Base-by-base conservation (phyloP, 208 protist species). In the Polymyxa betae region DNA sequence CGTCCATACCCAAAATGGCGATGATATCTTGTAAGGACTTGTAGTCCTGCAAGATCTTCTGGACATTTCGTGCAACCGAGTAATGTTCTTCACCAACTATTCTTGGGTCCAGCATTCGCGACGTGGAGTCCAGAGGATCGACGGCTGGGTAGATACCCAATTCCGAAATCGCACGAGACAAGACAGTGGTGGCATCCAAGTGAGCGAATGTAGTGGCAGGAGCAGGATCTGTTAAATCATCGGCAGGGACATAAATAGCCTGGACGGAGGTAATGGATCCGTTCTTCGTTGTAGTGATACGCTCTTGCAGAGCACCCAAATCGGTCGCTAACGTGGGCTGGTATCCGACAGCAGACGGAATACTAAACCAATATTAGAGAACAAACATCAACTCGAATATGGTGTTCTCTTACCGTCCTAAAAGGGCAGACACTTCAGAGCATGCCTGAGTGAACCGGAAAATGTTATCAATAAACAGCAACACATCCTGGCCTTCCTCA, bases 381-480 rank as follows among this genome's bases (percentile, higher is more conserved):
- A 91, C 16, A 88, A 78, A 12, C 1, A 88, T 89, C 38, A 38
- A 78, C 10, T 35, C 38, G 89, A 89, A 91, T n/a, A 43, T 35
- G 16, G 52, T 20, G 38, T 78, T 49, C 54, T 89, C 5, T 32
- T 87, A 40, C 38, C 38, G 38, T 88, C 97, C 98, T 10, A 99
- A 94, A 41, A 98, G 94, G 90, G 98, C 97, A 90, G 98, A 98
- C 95, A 99, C 97, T 95, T 99, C 98, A 45, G 98, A 98, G 95
- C 98, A 97, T 72, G 97, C 97, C 96, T 99, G 97, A 45, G 97
- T 99, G 95, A 98, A 99, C 89, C 98, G 96, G 97, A 99, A 99
- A 94, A 99, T 99, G 96, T 99, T 99, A 95, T 99, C 98, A 93
- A 99, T 97, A 95, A 99, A 99, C 54, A 99, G 96, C 32, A 99